Conservation (phyloP, 2,329 filamentous ascomycete genomes). For the Gremmenia infestans region DNA sequence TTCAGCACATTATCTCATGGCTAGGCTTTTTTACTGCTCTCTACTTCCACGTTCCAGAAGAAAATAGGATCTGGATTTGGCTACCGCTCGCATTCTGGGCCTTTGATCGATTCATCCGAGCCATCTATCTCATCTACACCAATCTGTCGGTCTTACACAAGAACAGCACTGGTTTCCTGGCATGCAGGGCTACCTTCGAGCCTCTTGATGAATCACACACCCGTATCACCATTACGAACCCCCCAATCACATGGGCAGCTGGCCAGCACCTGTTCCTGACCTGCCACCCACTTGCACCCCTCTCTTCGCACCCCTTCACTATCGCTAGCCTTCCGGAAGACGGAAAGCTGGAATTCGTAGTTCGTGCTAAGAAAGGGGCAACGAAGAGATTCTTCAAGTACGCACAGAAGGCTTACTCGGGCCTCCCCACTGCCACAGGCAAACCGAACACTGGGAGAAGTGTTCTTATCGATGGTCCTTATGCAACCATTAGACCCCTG, state of each 20-base stretch:
- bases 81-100: constrained; percentile 41
- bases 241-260: constrained; percentile 52
- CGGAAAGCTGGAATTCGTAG: constrained; percentile 49
- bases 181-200: constrained; percentile 40
- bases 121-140: constrained; percentile 32
- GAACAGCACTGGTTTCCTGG: constrained; percentile 29
- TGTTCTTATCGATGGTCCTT: constrained; percentile 50
- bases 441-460: constrained; percentile 25
- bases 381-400: constrained; percentile 47
- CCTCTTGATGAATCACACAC: constrained; percentile 51
- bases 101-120: constrained; percentile 39
- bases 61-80: constrained; percentile 42
- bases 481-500: constrained; percentile 45
- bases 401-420: constrained; percentile 38
- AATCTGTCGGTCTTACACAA: constrained; percentile 40
- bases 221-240: constrained; percentile 49
- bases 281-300: constrained; percentile 49
- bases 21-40: constrained; percentile 43
- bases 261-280: constrained; percentile 61
- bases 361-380: constrained; percentile 49
- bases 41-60: constrained; percentile 42
- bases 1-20: constrained; percentile 48
- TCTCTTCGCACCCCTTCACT: constrained; percentile 62
- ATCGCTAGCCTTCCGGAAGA: constrained; percentile 53
- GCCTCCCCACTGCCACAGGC: constrained; percentile 19